These are phyloP conservation scores for Flaveria brownii DNA, from an alignment of 129 eudicot genomes.

Conservation along the genomic window DNA sequence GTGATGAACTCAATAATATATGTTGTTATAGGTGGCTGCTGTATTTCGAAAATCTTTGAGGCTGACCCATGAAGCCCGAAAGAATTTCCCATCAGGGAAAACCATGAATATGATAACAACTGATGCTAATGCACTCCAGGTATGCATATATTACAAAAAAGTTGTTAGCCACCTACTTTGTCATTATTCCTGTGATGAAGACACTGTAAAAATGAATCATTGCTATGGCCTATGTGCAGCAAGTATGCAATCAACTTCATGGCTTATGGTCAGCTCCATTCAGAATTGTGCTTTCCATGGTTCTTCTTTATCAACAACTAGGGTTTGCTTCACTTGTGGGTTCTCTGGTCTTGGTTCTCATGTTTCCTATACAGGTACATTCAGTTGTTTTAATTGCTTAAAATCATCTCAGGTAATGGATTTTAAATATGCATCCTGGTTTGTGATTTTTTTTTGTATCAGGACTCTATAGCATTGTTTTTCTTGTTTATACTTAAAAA, in stretches of 20 bases:
- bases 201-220: conserved; percentile 11
- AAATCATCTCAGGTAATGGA: background rate
- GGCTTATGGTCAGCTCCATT: conserved; percentile 95
- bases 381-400: conserved; percentile 6
- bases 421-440: background rate
- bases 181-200: background rate
- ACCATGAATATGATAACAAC: conserved; percentile 93
- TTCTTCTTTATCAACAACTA: conserved; percentile 81
- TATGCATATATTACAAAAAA: conserved; percentile 26
- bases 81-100: conserved; percentile 70
- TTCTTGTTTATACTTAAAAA: no score
- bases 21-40: conserved; percentile 67
- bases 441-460: background rate
- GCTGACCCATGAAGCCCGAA: conserved; percentile 83
- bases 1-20: background rate
- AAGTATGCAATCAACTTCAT: conserved; percentile 89
- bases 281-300: conserved; percentile 74
- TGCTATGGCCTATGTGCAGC: conserved; percentile 48
- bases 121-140: conserved; percentile 96
- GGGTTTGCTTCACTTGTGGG: conserved; percentile 91
- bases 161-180: background rate
- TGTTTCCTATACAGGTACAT: conserved; percentile 88
- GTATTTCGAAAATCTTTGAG: conserved; percentile 83
- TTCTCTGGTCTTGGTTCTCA: conserved; percentile 62
- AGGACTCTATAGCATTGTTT: background rate